A percentile compares a stretch with the other conserved stretches of the same genome.
These are phyloP conservation scores for Mycena rosella DNA, from an alignment of 768 basidiomycete genomes.

Conservation along the genomic window DNA sequence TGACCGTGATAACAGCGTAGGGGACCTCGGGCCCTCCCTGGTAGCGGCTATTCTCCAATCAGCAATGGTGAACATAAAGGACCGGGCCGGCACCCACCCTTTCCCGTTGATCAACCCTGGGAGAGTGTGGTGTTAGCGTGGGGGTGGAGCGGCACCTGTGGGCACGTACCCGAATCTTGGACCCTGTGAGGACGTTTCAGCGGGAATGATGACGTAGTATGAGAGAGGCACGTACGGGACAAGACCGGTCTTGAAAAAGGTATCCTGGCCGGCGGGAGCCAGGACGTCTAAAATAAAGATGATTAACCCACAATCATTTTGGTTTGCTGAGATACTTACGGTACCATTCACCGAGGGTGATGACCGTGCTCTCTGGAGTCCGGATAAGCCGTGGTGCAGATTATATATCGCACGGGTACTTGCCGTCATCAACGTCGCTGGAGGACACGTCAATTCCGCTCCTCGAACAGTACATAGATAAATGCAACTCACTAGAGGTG, in stretches of 20 bases:
- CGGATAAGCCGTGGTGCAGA: conserved; percentile 21
- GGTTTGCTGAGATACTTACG: not conserved
- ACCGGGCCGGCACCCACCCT: conserved; percentile 38
- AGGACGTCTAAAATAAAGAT: conserved; percentile 30
- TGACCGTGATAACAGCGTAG: conserved; percentile 59
- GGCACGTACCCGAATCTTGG: conserved; percentile 49
- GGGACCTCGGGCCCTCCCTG: conserved; percentile 53
- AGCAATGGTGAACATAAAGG: conserved; percentile 35
- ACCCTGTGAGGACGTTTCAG: conserved; percentile 31
- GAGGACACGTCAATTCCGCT: not conserved
- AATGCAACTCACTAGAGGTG: conserved; percentile 44
- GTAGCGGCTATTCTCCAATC: conserved; percentile 46
- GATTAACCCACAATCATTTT: not conserved
- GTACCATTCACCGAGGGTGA: conserved; percentile 51
- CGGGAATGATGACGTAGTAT: conserved; percentile 6
- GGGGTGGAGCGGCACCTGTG: not conserved
- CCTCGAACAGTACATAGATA: too few species aligned
- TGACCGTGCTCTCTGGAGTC: conserved; percentile 47
- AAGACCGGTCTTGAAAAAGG: conserved; percentile 47
- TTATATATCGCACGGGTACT: not conserved
- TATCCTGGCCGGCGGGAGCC: conserved; percentile 54
- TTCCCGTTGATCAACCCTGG: conserved; percentile 57
- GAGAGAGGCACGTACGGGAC: conserved; percentile 44
- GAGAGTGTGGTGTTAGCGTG: not conserved
- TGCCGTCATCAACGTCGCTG: conserved; percentile 56